phyloP scores from a whole-genome alignment of 768 basidiomycete genomes.

The Lentinula raphanica region DNA sequence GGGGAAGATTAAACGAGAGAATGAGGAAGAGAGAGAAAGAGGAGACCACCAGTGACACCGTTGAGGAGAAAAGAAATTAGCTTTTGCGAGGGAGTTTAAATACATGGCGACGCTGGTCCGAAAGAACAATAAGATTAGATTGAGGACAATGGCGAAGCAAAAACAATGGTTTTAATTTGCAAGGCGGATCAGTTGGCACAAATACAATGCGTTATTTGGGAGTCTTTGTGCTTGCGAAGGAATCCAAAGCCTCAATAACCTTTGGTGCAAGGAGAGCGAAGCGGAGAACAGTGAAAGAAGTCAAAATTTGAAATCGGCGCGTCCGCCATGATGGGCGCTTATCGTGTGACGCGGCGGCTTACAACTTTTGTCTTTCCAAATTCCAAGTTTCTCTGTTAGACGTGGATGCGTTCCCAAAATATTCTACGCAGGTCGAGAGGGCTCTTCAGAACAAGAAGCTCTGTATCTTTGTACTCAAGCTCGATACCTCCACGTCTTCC shows the following conservation, averaged over 20 bases:
- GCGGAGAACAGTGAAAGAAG: neutral
- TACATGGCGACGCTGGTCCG: neutral
- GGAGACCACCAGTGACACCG: conserved; percentile 3
- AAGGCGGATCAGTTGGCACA: neutral
- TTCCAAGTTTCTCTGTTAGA: too few species aligned
- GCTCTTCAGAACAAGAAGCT: neutral
- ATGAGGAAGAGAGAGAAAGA: neutral
- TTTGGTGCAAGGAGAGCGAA: neutral
- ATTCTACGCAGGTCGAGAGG: conserved; percentile 4
- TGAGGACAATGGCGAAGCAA: neutral
- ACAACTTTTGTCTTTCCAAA: neutral
- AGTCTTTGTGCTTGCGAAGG: neutral
- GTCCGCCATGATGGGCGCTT: neutral
- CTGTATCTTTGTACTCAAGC: neutral
- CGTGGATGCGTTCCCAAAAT: conserved; percentile 7
- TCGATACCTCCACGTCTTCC: neutral
- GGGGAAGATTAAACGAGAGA: neutral
- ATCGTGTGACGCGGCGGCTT: neutral
- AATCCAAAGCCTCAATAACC: neutral
- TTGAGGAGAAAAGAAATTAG: neutral
- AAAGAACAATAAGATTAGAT: conserved; percentile 3
- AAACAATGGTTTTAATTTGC: neutral
- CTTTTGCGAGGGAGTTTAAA: neutral
- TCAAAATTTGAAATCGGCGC: neutral
- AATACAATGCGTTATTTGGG: neutral